Conservation (phyloP, 225 moss, liverwort and hornwort species). For the Sphagnum contortum region DNA sequence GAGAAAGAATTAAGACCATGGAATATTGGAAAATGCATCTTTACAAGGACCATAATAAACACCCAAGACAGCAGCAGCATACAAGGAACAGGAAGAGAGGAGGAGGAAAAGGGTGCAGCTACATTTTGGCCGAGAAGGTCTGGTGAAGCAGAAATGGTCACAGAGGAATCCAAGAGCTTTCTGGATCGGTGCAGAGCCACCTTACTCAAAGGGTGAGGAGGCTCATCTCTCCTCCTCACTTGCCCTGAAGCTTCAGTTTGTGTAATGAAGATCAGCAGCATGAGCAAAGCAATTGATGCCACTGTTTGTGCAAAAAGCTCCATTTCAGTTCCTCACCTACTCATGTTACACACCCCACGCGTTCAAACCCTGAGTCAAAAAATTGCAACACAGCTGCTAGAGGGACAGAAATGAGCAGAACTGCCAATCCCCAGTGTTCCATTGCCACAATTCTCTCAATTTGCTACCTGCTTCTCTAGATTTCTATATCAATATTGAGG, state of each 20-base stretch:
- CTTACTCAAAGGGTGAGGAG: slow-evolving; percentile 30
- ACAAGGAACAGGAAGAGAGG: not conserved
- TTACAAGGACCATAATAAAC: not conserved
- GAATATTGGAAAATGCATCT: not conserved
- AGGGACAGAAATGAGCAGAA: too few species aligned
- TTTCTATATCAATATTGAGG: too few species aligned
- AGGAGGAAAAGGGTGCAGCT: not conserved
- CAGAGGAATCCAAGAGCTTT: slow-evolving; percentile 26
- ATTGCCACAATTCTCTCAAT: too few species aligned
- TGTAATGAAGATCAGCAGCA: too few species aligned
- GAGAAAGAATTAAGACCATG: not conserved
- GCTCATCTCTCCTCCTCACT: slow-evolving; percentile 18
- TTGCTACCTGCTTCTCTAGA: too few species aligned
- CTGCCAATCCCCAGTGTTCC: too few species aligned
- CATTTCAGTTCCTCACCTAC: too few species aligned
- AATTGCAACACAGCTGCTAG: too few species aligned
- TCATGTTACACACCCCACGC: too few species aligned
- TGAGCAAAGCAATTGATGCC: too few species aligned
- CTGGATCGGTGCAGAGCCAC: slow-evolving; percentile 25
- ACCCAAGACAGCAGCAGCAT: not conserved
- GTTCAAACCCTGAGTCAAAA: too few species aligned
- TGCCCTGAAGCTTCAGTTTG: slow-evolving; percentile 1
- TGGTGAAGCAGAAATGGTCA: slow-evolving; percentile 43
- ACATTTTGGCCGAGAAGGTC: slow-evolving; percentile 42
- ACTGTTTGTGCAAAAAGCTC: too few species aligned